Evolutionary conservation across 2,329 filamentous ascomycete genomes (phyloP).

Genomic region (Elsinoe fawcettii): DNA sequence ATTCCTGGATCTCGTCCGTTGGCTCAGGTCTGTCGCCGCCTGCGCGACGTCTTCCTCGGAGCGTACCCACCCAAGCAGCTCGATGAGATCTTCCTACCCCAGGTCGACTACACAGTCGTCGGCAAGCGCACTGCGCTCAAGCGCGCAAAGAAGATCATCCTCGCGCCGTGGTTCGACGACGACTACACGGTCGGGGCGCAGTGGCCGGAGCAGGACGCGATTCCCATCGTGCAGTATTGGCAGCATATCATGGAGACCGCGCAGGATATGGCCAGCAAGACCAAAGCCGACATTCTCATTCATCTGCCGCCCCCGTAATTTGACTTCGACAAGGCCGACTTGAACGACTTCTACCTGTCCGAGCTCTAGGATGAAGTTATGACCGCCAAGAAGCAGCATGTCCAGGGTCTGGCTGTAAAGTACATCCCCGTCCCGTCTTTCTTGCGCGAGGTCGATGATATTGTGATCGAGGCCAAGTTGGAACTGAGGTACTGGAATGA

Average conservation of each 20-base stretch:
- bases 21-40: not conserved
- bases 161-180: not conserved
- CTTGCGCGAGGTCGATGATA: too few species aligned
- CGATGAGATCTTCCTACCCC: not conserved
- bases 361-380: not conserved
- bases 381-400: not conserved
- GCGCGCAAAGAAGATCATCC: not conserved
- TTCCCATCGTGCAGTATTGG: not conserved
- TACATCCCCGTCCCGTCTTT: too few species aligned
- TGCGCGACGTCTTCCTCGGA: not conserved
- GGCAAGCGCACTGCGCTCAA: not conserved
- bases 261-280: not conserved
- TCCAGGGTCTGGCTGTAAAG: not conserved
- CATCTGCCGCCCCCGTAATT: not conserved
- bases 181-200: not conserved
- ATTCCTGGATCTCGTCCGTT: not conserved
- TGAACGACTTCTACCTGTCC: not conserved
- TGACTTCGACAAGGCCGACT: not conserved
- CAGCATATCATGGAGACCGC: not conserved
- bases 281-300: not conserved
- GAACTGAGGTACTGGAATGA: not conserved
- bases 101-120: not conserved
- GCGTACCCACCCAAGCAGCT: not conserved
- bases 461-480: too few species aligned
- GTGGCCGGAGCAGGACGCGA: not conserved